These are phyloP conservation scores for Aphanoascus verrucosus DNA, from an alignment of 2,329 filamentous ascomycete genomes.

Conservation along the genomic window DNA sequence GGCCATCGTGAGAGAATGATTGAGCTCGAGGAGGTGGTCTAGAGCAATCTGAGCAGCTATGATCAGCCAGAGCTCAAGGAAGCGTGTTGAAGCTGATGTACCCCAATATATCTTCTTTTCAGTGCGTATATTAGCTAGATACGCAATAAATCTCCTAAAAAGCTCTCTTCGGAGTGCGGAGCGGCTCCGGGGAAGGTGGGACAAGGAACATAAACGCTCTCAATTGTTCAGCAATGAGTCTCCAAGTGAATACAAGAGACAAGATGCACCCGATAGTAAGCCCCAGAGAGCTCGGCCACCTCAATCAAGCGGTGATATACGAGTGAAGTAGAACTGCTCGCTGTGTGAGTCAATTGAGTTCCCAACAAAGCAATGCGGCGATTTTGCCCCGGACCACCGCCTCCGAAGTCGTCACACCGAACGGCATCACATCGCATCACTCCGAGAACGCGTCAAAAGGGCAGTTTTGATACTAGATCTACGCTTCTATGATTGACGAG, in stretches of 20 bases:
- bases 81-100: neutral
- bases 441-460: too few species aligned
- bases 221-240: neutral
- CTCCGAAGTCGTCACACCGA: constrained; percentile 2
- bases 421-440: too few species aligned
- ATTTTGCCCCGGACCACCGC: constrained; percentile 6
- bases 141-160: neutral
- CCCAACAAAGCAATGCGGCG: neutral
- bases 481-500: too few species aligned
- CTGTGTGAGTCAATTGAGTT: neutral
- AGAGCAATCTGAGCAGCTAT: neutral
- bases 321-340: neutral
- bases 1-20: constrained; percentile 11
- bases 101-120: neutral
- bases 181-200: neutral
- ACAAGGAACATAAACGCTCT: neutral
- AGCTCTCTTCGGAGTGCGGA: neutral
- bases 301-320: neutral
- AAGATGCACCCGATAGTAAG: neutral
- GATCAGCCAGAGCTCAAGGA: neutral
- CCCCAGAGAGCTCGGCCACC: neutral
- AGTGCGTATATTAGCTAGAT: neutral
- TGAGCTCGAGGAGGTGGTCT: neutral
- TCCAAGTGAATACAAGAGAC: neutral
- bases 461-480: too few species aligned